Base-by-base conservation (phyloP, 2,329 filamentous ascomycete genomes). In the Fusarium equiseti region DNA sequence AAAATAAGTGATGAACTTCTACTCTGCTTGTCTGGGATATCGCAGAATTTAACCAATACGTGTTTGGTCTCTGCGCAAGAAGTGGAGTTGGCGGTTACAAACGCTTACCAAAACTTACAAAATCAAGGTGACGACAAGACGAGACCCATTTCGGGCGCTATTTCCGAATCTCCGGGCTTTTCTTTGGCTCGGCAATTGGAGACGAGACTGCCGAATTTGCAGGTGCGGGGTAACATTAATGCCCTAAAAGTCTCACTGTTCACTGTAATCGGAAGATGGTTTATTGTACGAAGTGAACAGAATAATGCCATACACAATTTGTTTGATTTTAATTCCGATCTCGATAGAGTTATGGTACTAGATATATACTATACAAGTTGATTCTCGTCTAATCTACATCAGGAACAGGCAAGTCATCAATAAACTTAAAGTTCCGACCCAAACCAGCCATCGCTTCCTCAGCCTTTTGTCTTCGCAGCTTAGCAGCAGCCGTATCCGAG, bases 361-460 rank as follows among this genome's bases (percentile, higher is more conserved):
- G 3, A n/a, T 11, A 5, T 38, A 1, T 38, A 1, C 35, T 7
- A 38, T n/a, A 11, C 16, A 10, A 1, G 9, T 1, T 6, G 3
- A 2, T 0, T 9, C 0, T 38, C 2, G 11, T 38, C 9, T 38
- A 66, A 6, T 66, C 63, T 8, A 66, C 22, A 29, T 66, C 63
- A 2, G 63, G 63, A 29, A 66, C 62, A 16, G 63, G 63, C 1
- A 66, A 22, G 5, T 66, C 54, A 20, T 66, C 54, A 20, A 66
- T 61, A 0, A 66, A 66, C 24, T n/a, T 54, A 16, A 66, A 66
- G 24, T 45, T 61, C 2, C 48, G 54, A 6, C 63, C 62, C 43
- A 66, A 12, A 4, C 44, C 50, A 0, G 54, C 62, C 63, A 66
- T 66, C 15, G 62, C 62, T 5, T 66, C 48, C 15, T 66, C 62